These are phyloP conservation scores for Euphorbia pulcherrima DNA, from an alignment of 345 rosid genomes.

Conservation along the genomic window DNA sequence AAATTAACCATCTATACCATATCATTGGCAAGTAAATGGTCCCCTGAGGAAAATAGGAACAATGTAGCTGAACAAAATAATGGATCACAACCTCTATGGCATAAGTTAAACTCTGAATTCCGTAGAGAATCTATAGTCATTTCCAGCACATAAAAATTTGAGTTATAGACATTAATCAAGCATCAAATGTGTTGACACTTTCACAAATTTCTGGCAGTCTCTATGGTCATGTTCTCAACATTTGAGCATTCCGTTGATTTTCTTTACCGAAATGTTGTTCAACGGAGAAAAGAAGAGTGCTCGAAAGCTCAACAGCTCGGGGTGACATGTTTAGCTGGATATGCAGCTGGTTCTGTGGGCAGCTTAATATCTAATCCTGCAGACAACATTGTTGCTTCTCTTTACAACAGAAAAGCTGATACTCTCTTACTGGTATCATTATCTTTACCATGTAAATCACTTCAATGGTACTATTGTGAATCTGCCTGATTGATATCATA, in stretches of 20 bases:
- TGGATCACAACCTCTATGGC: no score
- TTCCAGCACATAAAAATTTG: no score
- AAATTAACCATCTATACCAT: no score
- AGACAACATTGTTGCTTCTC: conserved; percentile 53
- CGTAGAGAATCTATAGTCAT: no score
- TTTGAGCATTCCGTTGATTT: conserved; percentile 69
- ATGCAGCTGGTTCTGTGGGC: conserved; percentile 67
- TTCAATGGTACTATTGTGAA: neutral
- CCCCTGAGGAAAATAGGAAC: no score
- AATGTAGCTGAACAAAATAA: no score
- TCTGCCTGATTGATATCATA: conserved; percentile 6
- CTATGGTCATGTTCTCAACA: conserved; percentile 68
- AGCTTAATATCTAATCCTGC: conserved; percentile 57
- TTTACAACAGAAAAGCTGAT: conserved; percentile 49
- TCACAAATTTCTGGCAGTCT: conserved; percentile 38
- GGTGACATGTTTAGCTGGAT: conserved; percentile 73
- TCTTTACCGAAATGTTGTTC: conserved; percentile 39
- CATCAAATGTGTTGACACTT: conserved; percentile 11
- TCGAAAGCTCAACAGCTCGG: conserved; percentile 61
- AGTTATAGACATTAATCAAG: no score
- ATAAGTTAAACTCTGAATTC: no score
- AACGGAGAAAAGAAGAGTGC: conserved; percentile 55
- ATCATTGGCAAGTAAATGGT: no score
- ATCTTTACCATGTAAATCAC: neutral
- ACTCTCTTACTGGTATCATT: conserved; percentile 35